Evolutionary conservation across 1,284 basidiomycete species (phyloP), one percentile per base, ranked within the genome.

Genomic region (Trichosporon sp.): DNA sequence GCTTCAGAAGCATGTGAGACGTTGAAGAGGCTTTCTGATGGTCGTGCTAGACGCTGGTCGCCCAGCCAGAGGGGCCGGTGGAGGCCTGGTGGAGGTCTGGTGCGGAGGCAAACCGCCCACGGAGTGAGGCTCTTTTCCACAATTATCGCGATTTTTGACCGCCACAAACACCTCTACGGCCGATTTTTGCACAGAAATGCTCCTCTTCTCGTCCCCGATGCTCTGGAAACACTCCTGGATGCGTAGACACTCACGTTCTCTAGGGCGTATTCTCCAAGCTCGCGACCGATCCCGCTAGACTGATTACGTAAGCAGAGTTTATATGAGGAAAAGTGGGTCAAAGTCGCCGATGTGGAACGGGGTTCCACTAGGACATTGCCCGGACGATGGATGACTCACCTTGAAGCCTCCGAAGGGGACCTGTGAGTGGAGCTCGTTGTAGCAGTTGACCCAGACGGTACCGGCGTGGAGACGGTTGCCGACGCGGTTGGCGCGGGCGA

Each of bases 331-430:
- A 29, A 2, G 14, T 2, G 29, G 14, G 25, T 54, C 2, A 5
- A 52, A 29, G 37, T 21, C 5, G 37, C 4, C 2, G 13, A 52
- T 9, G 49, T 52, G 13, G 46, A 27, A 31, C n/a, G n/a, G n/a
- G n/a, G n/a, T n/a, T n/a, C n/a, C n/a, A n/a, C n/a, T n/a, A n/a
- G n/a, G n/a, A n/a, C n/a, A n/a, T n/a, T n/a, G n/a, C n/a, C n/a
- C n/a, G n/a, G n/a, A n/a, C n/a, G n/a, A n/a, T n/a, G n/a, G n/a
- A n/a, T n/a, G n/a, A 49, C 46, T 49, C 46, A 49, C 66, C 85
- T 95, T 95, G 86, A 85, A 95, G 32, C 92, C 93, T 67, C 93
- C 92, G 78, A 95, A 95, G 1, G 91, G 89, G 37, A 90, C 82
- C 61, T 85, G 83, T 7, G 86, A 77, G 74, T 88, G 80, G 19